Percentiles rank a stretch among this genome's conserved stretches.
These are phyloP conservation scores for Pseudohalonectria lignicola DNA, from an alignment of 2,329 filamentous ascomycete species.

Conservation along the genomic window DNA sequence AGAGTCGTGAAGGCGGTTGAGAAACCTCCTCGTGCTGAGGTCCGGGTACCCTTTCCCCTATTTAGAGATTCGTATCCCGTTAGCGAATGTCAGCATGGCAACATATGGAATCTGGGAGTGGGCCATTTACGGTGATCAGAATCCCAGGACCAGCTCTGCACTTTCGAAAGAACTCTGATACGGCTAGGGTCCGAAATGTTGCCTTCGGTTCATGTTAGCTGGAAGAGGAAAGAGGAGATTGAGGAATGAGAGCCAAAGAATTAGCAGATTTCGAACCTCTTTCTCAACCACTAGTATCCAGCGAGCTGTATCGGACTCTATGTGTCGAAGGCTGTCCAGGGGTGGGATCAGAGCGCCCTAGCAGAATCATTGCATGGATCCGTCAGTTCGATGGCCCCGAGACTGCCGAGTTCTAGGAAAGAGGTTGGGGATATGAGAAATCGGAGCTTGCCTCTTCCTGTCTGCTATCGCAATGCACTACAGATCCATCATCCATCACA, in stretches of 20 bases:
- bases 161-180: conserved; percentile 40
- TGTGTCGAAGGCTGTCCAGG: conserved; percentile 30
- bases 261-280: conserved; percentile 48
- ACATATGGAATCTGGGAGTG: too few species aligned
- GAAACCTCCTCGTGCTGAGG: conserved; percentile 54
- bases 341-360: conserved; percentile 53
- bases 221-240: too few species aligned
- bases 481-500: conserved; percentile 16
- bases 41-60: conserved; percentile 80
- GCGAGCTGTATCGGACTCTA: conserved; percentile 36
- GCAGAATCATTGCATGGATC: conserved; percentile 2
- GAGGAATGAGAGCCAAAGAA: too few species aligned
- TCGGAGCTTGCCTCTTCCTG: too few species aligned
- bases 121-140: conserved; percentile 56
- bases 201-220: conserved; percentile 36
- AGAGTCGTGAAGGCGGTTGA: conserved; percentile 38
- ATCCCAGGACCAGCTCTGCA: conserved; percentile 44
- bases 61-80: not conserved
- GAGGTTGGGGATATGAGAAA: too few species aligned
- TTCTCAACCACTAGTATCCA: conserved; percentile 74
- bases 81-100: too few species aligned
- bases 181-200: conserved; percentile 59
- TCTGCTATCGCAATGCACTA: conserved; percentile 15
- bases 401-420: too few species aligned
- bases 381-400: too few species aligned